Percentiles rank a stretch among this genome's conserved stretches.
Evolutionary conservation across 495 filamentous ascomycete species (phyloP).

Genomic region (Xylaria nigripes): DNA sequence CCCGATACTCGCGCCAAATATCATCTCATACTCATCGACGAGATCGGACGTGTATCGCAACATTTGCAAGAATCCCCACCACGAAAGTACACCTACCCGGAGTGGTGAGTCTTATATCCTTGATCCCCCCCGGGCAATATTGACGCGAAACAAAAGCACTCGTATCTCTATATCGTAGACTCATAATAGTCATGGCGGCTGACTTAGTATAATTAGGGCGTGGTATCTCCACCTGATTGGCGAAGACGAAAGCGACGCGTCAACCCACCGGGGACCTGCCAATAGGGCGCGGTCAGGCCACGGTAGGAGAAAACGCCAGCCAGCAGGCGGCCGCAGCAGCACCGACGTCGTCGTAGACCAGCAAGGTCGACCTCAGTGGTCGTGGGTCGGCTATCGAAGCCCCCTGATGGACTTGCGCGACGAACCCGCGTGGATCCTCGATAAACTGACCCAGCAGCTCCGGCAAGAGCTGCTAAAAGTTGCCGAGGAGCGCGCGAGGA

Average conservation of each 20-base stretch:
- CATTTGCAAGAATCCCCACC: constrained; percentile 52
- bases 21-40: constrained; percentile 57
- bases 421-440: constrained; percentile 77
- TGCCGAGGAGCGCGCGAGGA: constrained; percentile 4
- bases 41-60: constrained; percentile 57
- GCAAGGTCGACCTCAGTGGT: constrained; percentile 45
- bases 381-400: constrained; percentile 65
- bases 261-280: constrained; percentile 30
- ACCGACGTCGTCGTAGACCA: background rate
- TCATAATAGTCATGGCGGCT: background rate
- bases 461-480: constrained; percentile 42
- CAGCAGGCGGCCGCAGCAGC: constrained; percentile 1
- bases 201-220: constrained; percentile 27
- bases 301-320: background rate
- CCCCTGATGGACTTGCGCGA: constrained; percentile 65
- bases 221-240: constrained; percentile 71
- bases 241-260: constrained; percentile 50
- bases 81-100: constrained; percentile 64
- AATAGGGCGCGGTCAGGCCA: constrained; percentile 8
- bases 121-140: background rate
- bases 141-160: no score
- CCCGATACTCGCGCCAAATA: constrained; percentile 44
- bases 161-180: no score
- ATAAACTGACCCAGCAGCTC: constrained; percentile 49
- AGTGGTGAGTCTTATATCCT: constrained; percentile 52